Base-by-base conservation (phyloP, 495 filamentous ascomycete genomes). In the Penicillium cosmopolitanum region DNA sequence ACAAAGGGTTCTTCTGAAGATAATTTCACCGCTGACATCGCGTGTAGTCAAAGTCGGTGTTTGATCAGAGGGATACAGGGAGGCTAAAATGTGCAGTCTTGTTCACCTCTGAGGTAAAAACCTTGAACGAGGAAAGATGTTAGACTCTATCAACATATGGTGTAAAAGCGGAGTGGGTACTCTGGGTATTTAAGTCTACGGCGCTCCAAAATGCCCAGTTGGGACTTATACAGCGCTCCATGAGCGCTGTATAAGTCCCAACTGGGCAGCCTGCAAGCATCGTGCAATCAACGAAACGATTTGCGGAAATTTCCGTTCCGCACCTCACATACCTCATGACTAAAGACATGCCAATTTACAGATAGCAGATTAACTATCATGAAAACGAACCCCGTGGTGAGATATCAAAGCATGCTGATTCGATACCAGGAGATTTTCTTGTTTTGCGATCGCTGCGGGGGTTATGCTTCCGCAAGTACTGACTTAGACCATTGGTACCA, bases 21-120 rank as follows among this genome's bases (percentile, higher is more conserved):
- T 8, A 58, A 36, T 28, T 58, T 53, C 11, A 58, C 56, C 13
- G 16, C 40, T 23, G 8, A 58, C 56, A 58, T 61, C 11, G 11
- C 10, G 36, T 12, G 36, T 38, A 38, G 11, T 36, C 1, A 38
- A 38, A 38, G 2, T 38, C 2, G 15, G 15, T 38, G 15, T n/a
- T 38, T 38, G 12, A 5, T 38, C 3, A 38, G 15, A 38, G 36
- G 36, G 0, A 38, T 9, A 38, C 10, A 13, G 11, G 10, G 36
- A n/a, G 36, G 36, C 2, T 31, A 4, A 23, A 2, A 31, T 8
- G 28, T 31, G 28, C 28, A 31, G 28, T 31, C 28, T 6, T 6
- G 28, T 31, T 31, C 28, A 8, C 28, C 28, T 8, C 28, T 31
- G 8, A 9, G 28, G 28, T 31, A 31, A 2, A 23, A 4, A 23